A percentile compares a stretch with the other conserved stretches of the same genome.
phyloP scores from a whole-genome alignment of 2,329 filamentous ascomycete genomes.

The Colletotrichum sp. region DNA sequence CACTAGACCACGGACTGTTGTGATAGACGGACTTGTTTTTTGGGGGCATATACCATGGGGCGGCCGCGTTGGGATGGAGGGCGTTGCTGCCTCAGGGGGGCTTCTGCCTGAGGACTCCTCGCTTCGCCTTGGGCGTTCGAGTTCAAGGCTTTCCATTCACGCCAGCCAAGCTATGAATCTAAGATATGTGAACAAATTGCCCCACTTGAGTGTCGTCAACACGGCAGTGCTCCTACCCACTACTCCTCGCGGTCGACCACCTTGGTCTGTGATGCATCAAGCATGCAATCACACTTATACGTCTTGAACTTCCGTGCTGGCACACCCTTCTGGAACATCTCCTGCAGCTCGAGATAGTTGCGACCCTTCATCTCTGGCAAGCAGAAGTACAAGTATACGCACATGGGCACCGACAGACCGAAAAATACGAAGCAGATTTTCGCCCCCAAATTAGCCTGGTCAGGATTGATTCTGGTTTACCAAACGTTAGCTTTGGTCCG shows the following conservation, averaged over 20 bases:
- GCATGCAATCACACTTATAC: neutral
- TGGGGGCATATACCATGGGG: neutral
- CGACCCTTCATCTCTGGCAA: constrained; percentile 20
- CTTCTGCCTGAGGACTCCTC: neutral
- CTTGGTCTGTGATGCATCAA: neutral
- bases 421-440: constrained; percentile 38
- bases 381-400: constrained; percentile 17
- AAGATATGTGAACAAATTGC: neutral
- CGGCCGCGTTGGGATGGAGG: neutral
- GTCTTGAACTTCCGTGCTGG: constrained; percentile 12
- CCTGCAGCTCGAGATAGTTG: constrained; percentile 17
- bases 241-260: neutral
- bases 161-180: neutral
- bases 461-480: constrained; percentile 25
- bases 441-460: constrained; percentile 34
- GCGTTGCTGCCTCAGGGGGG: neutral
- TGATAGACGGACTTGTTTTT: neutral
- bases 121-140: neutral
- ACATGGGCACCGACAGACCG: constrained; percentile 30
- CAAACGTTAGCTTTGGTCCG: neutral
- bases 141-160: neutral
- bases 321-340: constrained; percentile 15
- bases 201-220: neutral
- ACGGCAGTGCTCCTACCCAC: neutral
- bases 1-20: neutral